phyloP scores from a whole-genome alignment of 352 stramenopile species.

The Phytophthora colocasiae region DNA sequence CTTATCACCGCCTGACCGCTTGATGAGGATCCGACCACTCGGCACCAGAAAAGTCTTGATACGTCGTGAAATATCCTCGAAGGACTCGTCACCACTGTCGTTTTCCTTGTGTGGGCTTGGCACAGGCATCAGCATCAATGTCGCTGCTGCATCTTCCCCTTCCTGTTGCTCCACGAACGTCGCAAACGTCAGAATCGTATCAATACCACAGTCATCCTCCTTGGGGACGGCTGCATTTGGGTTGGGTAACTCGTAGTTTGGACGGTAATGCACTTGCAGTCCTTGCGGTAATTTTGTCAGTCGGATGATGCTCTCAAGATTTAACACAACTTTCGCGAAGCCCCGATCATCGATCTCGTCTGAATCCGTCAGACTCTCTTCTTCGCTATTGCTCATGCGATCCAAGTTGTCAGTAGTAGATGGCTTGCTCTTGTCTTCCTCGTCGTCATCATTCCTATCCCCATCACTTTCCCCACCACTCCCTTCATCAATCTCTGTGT shows the following conservation, averaged over 20 bases:
- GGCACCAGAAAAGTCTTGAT: conserved; percentile 82
- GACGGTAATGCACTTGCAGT: conserved; percentile 84
- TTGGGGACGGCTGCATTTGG: conserved; percentile 32
- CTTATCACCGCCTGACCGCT: conserved; percentile 32
- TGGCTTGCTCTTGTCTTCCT: conserved; percentile 34
- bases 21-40: conserved; percentile 63
- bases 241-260: conserved; percentile 67
- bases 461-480: conserved; percentile 21
- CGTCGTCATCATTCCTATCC: conserved; percentile 11
- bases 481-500: conserved; percentile 1
- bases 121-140: conserved; percentile 67
- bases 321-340: conserved; percentile 69
- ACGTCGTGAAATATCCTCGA: conserved; percentile 63
- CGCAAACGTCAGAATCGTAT: conserved; percentile 75
- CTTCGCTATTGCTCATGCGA: conserved; percentile 46
- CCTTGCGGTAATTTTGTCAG: conserved; percentile 81
- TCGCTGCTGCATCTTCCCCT: conserved; percentile 42
- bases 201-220: conserved; percentile 46
- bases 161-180: conserved; percentile 69
- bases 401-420: conserved; percentile 19
- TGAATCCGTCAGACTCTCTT: conserved; percentile 43
- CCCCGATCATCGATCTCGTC: conserved; percentile 54
- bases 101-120: conserved; percentile 39
- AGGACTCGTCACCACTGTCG: conserved; percentile 33
- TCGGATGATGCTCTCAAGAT: conserved; percentile 87